Base-by-base conservation (phyloP, 2,329 filamentous ascomycete species). In the Decorospora gaudefroyi region DNA sequence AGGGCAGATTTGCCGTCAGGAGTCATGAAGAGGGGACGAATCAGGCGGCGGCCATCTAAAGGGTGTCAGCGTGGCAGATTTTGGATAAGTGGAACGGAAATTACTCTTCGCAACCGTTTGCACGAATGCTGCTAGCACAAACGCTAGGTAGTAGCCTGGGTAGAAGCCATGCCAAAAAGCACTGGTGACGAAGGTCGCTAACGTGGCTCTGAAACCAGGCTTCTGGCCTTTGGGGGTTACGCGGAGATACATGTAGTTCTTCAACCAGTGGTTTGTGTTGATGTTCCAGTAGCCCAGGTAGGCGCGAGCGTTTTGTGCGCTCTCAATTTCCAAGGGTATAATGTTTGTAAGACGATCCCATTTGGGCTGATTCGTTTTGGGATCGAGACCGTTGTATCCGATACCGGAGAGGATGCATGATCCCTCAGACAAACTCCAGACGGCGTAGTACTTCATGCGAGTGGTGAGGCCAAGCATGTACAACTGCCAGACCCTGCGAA, bases 111-210 rank as follows among this genome's bases (percentile, higher is more conserved):
- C 91, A 12, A 86, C 86, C 2, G 90, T 96, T 68, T 99, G 93
- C 19, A 96, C 81, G 56, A 99, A 88, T 50, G 90, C 90, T 1
- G 88, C 93, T 6, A 97, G 78, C 27, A 97, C 74, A 63, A 99
- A 99, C 4, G 87, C 81, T 49, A 99, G 74, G 70, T 97, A 97
- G 72, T 99, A 99, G 4, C 93, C 93, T 0, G 93, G 92, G 58
- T 95, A 95, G 72, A 99, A 99, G 19, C 93, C 93, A 65, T 99
- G 93, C 93, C 93, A 99, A 57, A 97, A 86, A 3, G 93, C 92
- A 64, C 90, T 96, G 13, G 93, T 97, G 5, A 84, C 82, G 68
- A 99, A 99, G 0, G 93, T 99, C 22, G 90, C 90, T 75, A 99
- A 75, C 62, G 88, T 97, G 36, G 93, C 93, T 46, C 91, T 81